phyloP scores from a whole-genome alignment of 1,284 basidiomycete species.

The Leccinum cinnamomeum region DNA sequence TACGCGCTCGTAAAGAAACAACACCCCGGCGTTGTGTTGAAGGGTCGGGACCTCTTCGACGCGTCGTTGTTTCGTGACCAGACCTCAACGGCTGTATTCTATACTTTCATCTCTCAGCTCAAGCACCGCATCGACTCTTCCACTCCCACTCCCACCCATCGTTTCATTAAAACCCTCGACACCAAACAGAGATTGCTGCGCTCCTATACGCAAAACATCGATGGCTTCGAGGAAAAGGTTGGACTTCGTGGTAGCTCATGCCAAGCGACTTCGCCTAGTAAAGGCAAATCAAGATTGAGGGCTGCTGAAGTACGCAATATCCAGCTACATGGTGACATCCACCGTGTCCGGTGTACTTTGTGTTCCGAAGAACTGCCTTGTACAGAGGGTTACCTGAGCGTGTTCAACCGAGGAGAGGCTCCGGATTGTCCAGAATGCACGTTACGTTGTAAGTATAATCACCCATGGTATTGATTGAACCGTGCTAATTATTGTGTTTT shows the following conservation, averaged over 20 bases:
- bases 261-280: slow-evolving; percentile 50
- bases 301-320: slow-evolving; percentile 78
- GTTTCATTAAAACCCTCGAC: slow-evolving; percentile 85
- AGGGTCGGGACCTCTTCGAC: slow-evolving; percentile 90
- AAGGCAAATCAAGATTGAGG: slow-evolving; percentile 64
- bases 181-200: slow-evolving; percentile 82
- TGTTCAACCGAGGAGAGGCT: slow-evolving; percentile 68
- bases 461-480: slow-evolving; percentile 1
- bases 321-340: slow-evolving; percentile 91
- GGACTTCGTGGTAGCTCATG: slow-evolving; percentile 71
- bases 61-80: slow-evolving; percentile 83
- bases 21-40: slow-evolving; percentile 80
- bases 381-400: slow-evolving; percentile 54
- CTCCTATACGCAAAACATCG: slow-evolving; percentile 95
- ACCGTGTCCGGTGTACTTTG: slow-evolving; percentile 80
- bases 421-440: slow-evolving; percentile 84
- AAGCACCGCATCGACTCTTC: slow-evolving; percentile 81
- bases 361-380: slow-evolving; percentile 79
- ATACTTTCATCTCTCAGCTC: slow-evolving; percentile 91
- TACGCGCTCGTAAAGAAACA: slow-evolving; percentile 85
- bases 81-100: slow-evolving; percentile 87
- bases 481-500: slow-evolving; percentile 2
- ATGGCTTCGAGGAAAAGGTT: slow-evolving; percentile 83
- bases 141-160: slow-evolving; percentile 83
- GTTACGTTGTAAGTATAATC: slow-evolving; percentile 60